A percentile compares a stretch with the other conserved stretches of the same genome.
Conservation (phyloP, 148 eudicot species). For the Rhododendron kiyosumense region DNA sequence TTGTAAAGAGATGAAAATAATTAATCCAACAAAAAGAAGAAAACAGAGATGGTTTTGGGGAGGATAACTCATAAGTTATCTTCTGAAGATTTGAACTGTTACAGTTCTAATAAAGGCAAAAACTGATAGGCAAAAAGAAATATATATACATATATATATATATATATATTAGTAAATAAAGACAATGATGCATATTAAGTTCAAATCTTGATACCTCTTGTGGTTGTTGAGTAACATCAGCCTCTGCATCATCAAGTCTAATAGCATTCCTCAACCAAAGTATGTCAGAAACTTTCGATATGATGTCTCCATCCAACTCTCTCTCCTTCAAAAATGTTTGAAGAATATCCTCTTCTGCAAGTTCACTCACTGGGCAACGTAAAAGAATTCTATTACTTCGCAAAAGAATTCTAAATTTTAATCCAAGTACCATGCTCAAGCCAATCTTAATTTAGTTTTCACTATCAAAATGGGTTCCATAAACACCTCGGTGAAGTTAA, state of each 20-base stretch:
- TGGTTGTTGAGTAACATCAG: constrained; percentile 9
- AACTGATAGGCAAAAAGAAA: background rate
- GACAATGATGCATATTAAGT: background rate
- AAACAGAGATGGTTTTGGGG: background rate
- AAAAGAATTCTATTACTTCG: no score
- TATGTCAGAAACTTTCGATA: constrained; percentile 25
- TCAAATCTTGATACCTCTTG: constrained; percentile 9
- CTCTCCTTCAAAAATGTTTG: constrained; percentile 22
- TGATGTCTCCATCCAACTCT: constrained; percentile 20
- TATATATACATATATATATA: background rate
- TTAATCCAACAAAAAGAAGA: background rate
- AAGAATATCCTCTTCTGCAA: constrained; percentile 20
- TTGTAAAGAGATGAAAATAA: background rate
- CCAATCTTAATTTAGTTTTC: background rate
- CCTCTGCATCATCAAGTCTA: constrained; percentile 14
- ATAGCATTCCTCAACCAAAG: constrained; percentile 16
- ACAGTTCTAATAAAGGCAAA: background rate
- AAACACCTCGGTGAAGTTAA: background rate
- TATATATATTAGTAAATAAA: background rate
- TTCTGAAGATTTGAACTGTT: background rate
- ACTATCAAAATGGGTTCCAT: background rate
- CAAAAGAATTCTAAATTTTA: background rate
- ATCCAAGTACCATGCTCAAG: background rate
- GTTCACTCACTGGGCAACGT: constrained; percentile 11
- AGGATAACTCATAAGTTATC: background rate